Evolutionary conservation across 345 rosid species (phyloP), one percentile per base, ranked within the genome.

Genomic region (Microcos paniculata): DNA sequence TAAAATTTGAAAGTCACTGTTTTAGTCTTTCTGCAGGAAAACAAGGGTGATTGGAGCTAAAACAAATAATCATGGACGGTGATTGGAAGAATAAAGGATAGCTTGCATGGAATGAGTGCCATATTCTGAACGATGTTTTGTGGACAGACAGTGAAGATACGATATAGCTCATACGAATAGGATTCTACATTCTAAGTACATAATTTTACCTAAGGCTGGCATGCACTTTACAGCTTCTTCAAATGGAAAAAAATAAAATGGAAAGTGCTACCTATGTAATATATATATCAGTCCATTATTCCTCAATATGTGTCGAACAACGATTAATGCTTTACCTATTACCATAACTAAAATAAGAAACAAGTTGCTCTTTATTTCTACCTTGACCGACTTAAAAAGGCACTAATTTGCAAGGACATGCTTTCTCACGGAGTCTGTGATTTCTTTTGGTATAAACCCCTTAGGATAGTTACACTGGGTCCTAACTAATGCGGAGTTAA

Each of bases 41-140:
- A 23, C 5, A 35, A 38, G 63, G 30, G 53, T 23, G 23, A 43
- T 35, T 21, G 28, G 15, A 35, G 70, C 70, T 64, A 35, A 40
- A 62, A 58, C 24, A 64, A 64, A 33, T 11, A n/a, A 58, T 42
- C 26, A 14, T 40, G 19, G 16, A 21, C 1, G 51, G 48, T 5
- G 74, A 33, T 71, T 38, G 31, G 64, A 71, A 56, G 74, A 55
- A 71, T 38, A 55, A 55, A 55, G 62, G 33, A 35, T 6, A 35
- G 49, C 45, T 33, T 51, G 18, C 62, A 46, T 52, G 35, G 74
- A 52, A 71, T 71, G 3, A 70, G 31, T 40, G 26, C 62, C 63
- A 23, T 38, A 71, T 40, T 55, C 62, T 38, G 46, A 35, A 16
- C 23, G 30, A 52, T 33, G 51, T 56, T 31, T 70, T 33, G 33